These are phyloP conservation scores for Penicillium coffeae DNA, from an alignment of 495 filamentous ascomycete genomes.

Conservation along the genomic window DNA sequence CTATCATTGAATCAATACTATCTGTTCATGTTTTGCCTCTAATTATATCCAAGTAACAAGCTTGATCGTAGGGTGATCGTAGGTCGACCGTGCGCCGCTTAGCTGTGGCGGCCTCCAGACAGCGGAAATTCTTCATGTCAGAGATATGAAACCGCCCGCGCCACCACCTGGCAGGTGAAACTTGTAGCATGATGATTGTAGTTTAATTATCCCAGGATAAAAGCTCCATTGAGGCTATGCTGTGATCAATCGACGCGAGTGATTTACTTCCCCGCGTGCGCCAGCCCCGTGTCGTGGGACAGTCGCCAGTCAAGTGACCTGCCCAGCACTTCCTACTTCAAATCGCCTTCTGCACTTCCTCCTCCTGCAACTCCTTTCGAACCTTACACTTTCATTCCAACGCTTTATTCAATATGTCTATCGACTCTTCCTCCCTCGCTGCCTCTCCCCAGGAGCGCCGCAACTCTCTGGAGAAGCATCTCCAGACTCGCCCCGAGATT, in stretches of 20 bases:
- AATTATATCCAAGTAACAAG: neutral
- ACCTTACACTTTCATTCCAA: slow-evolving; percentile 1
- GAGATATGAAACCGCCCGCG: neutral
- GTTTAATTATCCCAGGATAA: too few species aligned
- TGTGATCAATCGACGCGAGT: slow-evolving; percentile 15
- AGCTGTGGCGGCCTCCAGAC: neutral
- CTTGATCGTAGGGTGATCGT: too few species aligned
- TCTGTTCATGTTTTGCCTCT: neutral
- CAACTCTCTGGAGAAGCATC: slow-evolving; percentile 84
- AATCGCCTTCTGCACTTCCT: neutral
- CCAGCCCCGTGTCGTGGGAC: neutral
- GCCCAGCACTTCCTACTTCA: neutral
- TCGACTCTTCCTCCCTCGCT: slow-evolving; percentile 38
- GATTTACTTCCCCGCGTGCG: neutral
- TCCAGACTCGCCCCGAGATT: slow-evolving; percentile 72
- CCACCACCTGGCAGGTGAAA: neutral
- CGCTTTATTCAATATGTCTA: slow-evolving; percentile 22
- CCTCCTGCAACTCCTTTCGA: neutral
- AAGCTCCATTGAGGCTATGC: neutral
- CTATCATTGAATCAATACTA: neutral
- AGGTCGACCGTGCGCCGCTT: too few species aligned
- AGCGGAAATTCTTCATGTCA: neutral
- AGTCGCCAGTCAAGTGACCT: neutral
- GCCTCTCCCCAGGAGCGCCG: slow-evolving; percentile 68
- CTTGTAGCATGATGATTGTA: neutral